These are phyloP conservation scores for Claviceps lovelessii DNA, from an alignment of 2,329 filamentous ascomycete species.

Conservation along the genomic window DNA sequence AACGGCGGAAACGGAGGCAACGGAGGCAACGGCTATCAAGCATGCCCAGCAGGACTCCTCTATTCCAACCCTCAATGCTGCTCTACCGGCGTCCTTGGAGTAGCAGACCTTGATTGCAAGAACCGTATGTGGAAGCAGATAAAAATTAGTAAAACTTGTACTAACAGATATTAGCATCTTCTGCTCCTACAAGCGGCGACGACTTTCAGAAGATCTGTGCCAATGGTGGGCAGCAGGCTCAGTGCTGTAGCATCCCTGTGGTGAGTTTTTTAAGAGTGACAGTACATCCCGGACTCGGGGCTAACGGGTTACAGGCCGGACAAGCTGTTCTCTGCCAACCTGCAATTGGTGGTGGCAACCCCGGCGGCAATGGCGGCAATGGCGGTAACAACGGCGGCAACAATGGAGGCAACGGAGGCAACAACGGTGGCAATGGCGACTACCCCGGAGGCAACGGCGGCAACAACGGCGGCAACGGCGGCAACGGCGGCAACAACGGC, in stretches of 20 bases:
- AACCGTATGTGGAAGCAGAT: conserved; percentile 8
- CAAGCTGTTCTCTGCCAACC: neutral
- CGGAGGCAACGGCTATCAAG: neutral
- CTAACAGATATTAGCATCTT: too few relatives aligned
- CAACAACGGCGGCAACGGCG: neutral
- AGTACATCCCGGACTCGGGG: too few relatives aligned
- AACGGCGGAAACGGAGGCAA: too few relatives aligned
- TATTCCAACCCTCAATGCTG: conserved; percentile 29
- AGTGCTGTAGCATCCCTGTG: conserved; percentile 7
- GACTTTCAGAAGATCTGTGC: neutral
- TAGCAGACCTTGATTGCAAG: conserved; percentile 32
- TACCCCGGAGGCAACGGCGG: neutral
- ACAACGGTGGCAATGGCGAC: neutral
- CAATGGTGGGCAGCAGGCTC: neutral
- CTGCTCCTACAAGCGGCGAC: too few relatives aligned
- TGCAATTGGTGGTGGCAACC: neutral
- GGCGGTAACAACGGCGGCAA: neutral
- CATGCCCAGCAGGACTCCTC: conserved; percentile 11
- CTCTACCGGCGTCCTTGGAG: conserved; percentile 30
- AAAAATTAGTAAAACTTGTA: too few relatives aligned
- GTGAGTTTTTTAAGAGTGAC: too few relatives aligned
- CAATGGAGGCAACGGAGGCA: too few relatives aligned
- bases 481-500: neutral
- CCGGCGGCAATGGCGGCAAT: neutral
- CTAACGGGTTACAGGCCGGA: too few relatives aligned